These are phyloP conservation scores for Solanum bukasovii DNA, from an alignment of 257 asterid genomes.

Conservation along the genomic window DNA sequence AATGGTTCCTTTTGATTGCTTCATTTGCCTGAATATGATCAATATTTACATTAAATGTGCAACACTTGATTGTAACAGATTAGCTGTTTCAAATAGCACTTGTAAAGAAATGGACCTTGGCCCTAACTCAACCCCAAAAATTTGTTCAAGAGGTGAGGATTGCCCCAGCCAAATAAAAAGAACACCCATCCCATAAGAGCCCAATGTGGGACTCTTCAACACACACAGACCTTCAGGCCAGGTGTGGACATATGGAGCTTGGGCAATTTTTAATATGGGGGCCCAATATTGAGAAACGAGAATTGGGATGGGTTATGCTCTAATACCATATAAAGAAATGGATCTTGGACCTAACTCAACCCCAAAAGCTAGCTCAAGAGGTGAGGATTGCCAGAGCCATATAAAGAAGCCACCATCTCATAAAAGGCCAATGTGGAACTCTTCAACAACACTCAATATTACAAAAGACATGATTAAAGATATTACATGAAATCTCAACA, in stretches of 20 bases:
- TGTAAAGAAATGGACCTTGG: not conserved
- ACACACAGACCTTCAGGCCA: not conserved
- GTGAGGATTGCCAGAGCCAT: not conserved
- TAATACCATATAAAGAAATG: not conserved
- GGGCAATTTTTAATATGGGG: too few relatives aligned
- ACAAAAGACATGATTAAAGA: not conserved
- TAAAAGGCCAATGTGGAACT: not conserved
- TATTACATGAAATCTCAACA: not conserved
- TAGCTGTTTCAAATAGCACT: not conserved
- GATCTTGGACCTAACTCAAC: not conserved
- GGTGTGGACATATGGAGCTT: too few relatives aligned
- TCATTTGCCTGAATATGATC: constrained; percentile 37
- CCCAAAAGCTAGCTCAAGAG: not conserved
- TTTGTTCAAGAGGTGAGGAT: not conserved
- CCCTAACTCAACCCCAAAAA: not conserved
- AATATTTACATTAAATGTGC: constrained; percentile 7
- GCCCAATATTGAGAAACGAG: not conserved
- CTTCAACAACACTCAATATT: not conserved
- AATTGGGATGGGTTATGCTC: not conserved
- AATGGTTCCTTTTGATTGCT: constrained; percentile 41
- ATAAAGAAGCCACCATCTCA: not conserved
- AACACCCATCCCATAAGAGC: not conserved
- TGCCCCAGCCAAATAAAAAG: not conserved
- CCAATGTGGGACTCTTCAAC: not conserved
- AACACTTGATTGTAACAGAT: not conserved